Base-by-base conservation (phyloP, 2,329 filamentous ascomycete species). In the Purpureocillium lavendulum region DNA sequence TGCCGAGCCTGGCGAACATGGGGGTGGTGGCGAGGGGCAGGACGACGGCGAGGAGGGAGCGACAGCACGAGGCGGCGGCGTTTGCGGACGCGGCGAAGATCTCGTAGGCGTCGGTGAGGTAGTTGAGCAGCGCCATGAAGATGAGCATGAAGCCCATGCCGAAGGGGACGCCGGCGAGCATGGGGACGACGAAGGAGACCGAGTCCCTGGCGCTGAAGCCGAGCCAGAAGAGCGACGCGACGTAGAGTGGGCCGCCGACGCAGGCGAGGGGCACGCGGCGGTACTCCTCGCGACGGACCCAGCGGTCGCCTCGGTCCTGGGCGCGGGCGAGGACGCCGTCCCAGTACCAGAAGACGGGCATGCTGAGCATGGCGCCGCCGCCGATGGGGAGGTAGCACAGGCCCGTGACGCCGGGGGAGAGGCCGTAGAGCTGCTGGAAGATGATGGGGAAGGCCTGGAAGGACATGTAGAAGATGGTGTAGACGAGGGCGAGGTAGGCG, bases 41-140 rank as follows among this genome's bases (percentile, higher is more conserved):
- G 1, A 80, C 60, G 1, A 95, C 89, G 33, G 88, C 87, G 2
- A 90, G 94, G 59, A 97, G 87, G 84, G 92, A 92, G 40, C 92
- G 89, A 1, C 85, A 95, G 64, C 64, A 94, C 40, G 92, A 97
- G 64, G 65, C 94, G 38, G 69, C 83, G 54, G 92, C 90, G 33
- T 74, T 97, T 54, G 85, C 89, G 16, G 82, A 80, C 54, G 81
- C 80, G 35, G 78, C 76, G 49, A 75, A 83, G 34, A 78, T 70
- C 46, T 77, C 72, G 56, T 84, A 84, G n/a, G 79, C 77, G 48
- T 83, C 80, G 26, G 73, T 77, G 12, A 82, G 65, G 49, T 82
- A 82, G 48, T 80, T 81, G 15, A 82, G 59, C 18, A 81, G 62
- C 1, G 75, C 73, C 57, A 80, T 78, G 54, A 83, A 82, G 40